These are phyloP conservation scores for Colletotrichum endophyticum DNA, from an alignment of 2,329 filamentous ascomycete species.

Conservation along the genomic window DNA sequence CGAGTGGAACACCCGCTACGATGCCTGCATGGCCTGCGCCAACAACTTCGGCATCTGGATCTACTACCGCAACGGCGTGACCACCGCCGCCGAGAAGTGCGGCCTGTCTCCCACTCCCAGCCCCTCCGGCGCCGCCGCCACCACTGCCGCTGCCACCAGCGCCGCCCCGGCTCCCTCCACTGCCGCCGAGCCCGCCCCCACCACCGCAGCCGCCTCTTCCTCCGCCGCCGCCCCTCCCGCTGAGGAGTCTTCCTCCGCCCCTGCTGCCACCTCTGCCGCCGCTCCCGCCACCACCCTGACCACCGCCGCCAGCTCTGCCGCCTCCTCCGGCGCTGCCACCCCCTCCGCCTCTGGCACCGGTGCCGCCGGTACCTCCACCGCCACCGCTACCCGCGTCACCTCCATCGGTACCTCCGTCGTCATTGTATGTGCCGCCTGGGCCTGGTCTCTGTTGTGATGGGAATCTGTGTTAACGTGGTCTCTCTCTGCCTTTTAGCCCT, in stretches of 20 bases:
- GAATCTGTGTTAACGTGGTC: background rate
- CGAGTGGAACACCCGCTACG: constrained; percentile 44
- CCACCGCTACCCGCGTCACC: background rate
- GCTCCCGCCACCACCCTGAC: background rate
- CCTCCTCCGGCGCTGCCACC: background rate
- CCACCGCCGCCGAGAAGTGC: constrained; percentile 29
- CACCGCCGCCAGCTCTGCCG: background rate
- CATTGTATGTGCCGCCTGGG: constrained; percentile 13
- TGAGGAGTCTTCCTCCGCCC: background rate
- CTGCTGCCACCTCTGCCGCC: background rate
- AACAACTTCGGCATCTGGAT: constrained; percentile 49
- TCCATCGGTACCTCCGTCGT: constrained; percentile 10
- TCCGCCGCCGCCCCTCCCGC: background rate
- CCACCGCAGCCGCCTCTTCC: background rate
- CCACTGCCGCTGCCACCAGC: background rate
- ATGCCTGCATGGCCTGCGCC: constrained; percentile 46
- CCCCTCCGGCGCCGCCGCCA: constrained; percentile 8
- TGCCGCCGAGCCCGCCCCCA: background rate
- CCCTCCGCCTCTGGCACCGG: background rate
- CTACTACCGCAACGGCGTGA: constrained; percentile 43
- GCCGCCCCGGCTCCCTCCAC: background rate
- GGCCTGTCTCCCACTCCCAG: constrained; percentile 4
- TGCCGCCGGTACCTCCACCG: background rate
- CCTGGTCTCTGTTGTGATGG: constrained; percentile 1
- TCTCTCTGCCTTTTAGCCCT: background rate